Conservation (phyloP, 192 early-diverging fungal genomes). For the Oehlia diaphana region DNA sequence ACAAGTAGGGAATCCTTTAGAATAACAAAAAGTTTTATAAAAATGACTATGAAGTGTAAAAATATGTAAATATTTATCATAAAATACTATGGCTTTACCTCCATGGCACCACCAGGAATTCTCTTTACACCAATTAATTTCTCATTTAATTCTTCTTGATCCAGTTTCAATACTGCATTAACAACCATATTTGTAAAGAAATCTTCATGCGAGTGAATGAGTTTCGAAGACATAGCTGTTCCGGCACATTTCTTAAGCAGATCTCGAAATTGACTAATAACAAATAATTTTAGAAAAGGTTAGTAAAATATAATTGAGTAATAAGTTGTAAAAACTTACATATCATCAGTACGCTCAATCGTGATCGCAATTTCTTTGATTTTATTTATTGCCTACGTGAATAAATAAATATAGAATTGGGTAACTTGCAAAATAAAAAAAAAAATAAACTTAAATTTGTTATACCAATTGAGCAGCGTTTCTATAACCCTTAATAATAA, state of each 20-base stretch:
- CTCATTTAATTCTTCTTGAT: slow-evolving; percentile 96
- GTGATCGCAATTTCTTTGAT: slow-evolving; percentile 90
- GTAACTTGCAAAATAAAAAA: background rate
- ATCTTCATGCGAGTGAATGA: slow-evolving; percentile 94
- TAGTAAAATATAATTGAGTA: background rate
- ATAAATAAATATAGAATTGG: background rate
- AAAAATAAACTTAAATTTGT: background rate
- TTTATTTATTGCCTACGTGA: slow-evolving; percentile 74
- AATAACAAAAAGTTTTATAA: background rate
- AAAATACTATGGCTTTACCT: slow-evolving; percentile 34
- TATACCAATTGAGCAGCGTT: slow-evolving; percentile 80
- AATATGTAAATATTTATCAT: background rate
- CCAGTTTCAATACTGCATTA: slow-evolving; percentile 91
- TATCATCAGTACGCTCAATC: slow-evolving; percentile 78
- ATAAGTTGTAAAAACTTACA: slow-evolving; percentile 39
- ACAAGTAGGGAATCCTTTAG: slow-evolving; percentile 84
- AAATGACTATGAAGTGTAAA: background rate
- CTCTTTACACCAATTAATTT: slow-evolving; percentile 98
- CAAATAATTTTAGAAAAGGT: background rate
- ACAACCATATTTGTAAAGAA: slow-evolving; percentile 99
- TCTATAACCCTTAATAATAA: slow-evolving; percentile 94
- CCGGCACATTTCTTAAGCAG: slow-evolving; percentile 95
- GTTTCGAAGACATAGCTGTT: slow-evolving; percentile 97
- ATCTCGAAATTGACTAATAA: slow-evolving; percentile 77
- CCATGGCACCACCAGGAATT: slow-evolving; percentile 97